Evolutionary conservation across 352 stramenopile species (phyloP).

Genomic region (Lagenidium sp.): DNA sequence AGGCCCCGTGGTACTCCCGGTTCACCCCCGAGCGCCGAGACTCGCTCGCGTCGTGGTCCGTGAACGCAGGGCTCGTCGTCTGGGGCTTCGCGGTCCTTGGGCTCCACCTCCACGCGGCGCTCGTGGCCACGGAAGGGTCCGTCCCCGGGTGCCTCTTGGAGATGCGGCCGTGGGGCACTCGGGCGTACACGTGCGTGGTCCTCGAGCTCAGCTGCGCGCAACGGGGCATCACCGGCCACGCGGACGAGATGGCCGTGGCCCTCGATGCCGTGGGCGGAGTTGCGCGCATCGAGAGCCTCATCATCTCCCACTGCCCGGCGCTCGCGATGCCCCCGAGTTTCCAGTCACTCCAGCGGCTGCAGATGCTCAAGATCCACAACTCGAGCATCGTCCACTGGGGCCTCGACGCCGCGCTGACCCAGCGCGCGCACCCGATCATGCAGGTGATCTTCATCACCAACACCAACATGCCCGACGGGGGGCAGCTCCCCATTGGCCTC

Average conservation of each 20-base stretch:
- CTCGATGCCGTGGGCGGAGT: background rate
- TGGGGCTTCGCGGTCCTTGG: background rate
- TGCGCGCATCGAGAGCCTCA: background rate
- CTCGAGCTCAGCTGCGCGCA: background rate
- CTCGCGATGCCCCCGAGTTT: conserved; percentile 5
- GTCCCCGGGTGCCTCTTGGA: background rate
- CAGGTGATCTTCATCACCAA: background rate
- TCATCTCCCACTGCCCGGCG: conserved; percentile 6
- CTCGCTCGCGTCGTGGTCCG: background rate
- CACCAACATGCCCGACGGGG: background rate
- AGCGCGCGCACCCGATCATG: background rate
- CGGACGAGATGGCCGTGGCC: background rate
- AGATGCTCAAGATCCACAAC: conserved; percentile 8
- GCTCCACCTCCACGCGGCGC: background rate
- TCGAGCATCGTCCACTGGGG: conserved; percentile 5
- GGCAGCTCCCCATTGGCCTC: background rate
- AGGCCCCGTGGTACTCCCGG: no score
- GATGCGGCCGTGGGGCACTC: background rate
- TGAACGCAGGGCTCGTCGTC: background rate
- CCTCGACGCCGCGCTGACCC: background rate
- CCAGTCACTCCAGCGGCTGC: background rate
- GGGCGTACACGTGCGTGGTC: background rate
- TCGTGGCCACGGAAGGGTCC: background rate
- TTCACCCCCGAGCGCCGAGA: background rate
- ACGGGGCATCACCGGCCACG: background rate